phyloP scores from a whole-genome alignment of 257 asterid genomes.

The Fraxinus cuspidata region DNA sequence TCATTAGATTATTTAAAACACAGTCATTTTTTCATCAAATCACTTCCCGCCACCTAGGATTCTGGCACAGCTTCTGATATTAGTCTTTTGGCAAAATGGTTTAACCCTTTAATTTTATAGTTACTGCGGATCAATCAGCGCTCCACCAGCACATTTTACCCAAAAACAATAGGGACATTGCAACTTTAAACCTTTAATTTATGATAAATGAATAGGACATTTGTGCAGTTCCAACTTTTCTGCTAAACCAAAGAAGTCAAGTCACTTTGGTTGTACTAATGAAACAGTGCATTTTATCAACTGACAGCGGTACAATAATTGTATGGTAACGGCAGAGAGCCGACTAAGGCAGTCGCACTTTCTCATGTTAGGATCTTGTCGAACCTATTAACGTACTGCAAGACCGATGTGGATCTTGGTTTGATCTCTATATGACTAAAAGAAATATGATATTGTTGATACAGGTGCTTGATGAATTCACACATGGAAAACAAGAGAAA shows the following conservation, averaged over 20 bases:
- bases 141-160: background rate
- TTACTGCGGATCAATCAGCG: too few relatives aligned
- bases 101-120: too few relatives aligned
- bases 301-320: background rate
- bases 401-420: background rate
- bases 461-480: constrained; percentile 88
- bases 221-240: background rate
- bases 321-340: background rate
- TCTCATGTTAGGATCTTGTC: background rate
- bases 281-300: background rate
- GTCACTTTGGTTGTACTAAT: too few relatives aligned
- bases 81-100: too few relatives aligned
- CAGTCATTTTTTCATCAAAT: too few relatives aligned
- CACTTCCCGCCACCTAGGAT: too few relatives aligned
- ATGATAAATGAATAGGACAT: background rate
- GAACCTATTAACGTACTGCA: background rate
- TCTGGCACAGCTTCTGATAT: too few relatives aligned
- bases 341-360: background rate
- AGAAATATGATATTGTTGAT: constrained; percentile 1
- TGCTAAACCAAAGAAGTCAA: background rate
- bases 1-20: too few relatives aligned
- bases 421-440: background rate
- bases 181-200: constrained; percentile 9
- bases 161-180: constrained; percentile 23
- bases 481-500: constrained; percentile 69